phyloP scores from a whole-genome alignment of 805 yeast genomes.

The Zygosaccharomyces lentus region DNA sequence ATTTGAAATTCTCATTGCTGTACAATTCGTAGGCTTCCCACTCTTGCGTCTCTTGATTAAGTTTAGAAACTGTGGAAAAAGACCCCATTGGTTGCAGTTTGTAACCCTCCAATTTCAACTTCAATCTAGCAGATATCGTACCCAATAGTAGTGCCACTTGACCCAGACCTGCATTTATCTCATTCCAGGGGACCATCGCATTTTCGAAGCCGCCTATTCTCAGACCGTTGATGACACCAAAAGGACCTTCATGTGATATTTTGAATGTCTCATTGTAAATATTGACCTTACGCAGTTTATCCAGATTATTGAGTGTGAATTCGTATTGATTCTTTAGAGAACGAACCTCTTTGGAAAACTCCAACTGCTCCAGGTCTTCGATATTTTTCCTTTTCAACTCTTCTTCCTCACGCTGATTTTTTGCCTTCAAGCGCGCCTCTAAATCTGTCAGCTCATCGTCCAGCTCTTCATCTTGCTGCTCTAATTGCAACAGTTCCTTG shows the following conservation, averaged over 20 bases:
- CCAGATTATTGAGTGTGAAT: slow-evolving; percentile 59
- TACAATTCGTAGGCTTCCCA: slow-evolving; percentile 50
- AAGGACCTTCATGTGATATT: slow-evolving; percentile 77
- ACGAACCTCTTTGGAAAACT: slow-evolving; percentile 52
- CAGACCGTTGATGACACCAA: slow-evolving; percentile 83
- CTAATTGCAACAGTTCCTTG: slow-evolving; percentile 25
- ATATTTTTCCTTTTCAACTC: slow-evolving; percentile 48
- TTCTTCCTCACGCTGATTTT: slow-evolving; percentile 47
- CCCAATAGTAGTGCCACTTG: slow-evolving; percentile 68
- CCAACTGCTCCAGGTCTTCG: slow-evolving; percentile 48
- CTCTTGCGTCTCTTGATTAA: slow-evolving; percentile 35
- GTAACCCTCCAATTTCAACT: slow-evolving; percentile 54
- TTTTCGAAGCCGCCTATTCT: slow-evolving; percentile 67
- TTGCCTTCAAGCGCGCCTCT: slow-evolving; percentile 44
- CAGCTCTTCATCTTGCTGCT: slow-evolving; percentile 39
- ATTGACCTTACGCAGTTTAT: slow-evolving; percentile 67
- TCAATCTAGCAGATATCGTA: slow-evolving; percentile 56
- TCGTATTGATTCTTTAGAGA: slow-evolving; percentile 61
- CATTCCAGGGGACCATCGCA: slow-evolving; percentile 76
- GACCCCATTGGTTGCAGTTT: slow-evolving; percentile 79
- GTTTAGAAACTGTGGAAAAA: slow-evolving; percentile 60
- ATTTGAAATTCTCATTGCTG: slow-evolving; percentile 70
- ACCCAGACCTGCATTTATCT: slow-evolving; percentile 87
- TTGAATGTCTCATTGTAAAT: slow-evolving; percentile 79
- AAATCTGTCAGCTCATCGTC: slow-evolving; percentile 44